Conservation (phyloP, 176 grass and related monocot genomes). For the Hordeum marinum region DNA sequence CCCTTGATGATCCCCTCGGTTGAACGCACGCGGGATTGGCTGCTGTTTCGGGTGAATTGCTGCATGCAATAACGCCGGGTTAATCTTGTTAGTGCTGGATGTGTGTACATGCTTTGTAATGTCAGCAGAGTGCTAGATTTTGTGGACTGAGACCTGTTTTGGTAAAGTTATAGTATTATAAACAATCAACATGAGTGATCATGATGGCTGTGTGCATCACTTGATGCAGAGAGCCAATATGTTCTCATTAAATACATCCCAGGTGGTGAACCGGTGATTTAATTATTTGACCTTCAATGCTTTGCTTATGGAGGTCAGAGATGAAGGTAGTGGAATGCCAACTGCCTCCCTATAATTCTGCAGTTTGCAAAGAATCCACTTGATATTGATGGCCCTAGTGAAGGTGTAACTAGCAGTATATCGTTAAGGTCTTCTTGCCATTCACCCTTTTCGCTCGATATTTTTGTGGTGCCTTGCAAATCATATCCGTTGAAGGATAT, state of each 20-base stretch:
- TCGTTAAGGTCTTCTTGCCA: constrained; percentile 61
- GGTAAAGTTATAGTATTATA: neutral
- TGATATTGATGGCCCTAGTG: constrained; percentile 38
- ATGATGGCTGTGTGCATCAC: neutral
- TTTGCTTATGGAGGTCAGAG: constrained; percentile 57
- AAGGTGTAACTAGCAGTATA: constrained; percentile 51
- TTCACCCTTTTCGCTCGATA: constrained; percentile 70
- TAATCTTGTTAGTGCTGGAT: neutral
- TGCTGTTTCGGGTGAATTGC: neutral
- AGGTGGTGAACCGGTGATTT: neutral
- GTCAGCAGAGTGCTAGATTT: neutral
- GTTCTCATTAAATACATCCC: neutral
- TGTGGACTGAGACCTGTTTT: neutral
- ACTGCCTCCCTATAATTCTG: constrained; percentile 79
- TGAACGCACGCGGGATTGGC: neutral
- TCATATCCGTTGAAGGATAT: constrained; percentile 94
- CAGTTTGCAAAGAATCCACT: constrained; percentile 65
- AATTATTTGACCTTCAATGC: constrained; percentile 15
- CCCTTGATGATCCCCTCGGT: neutral
- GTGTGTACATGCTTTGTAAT: neutral
- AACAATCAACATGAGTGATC: neutral
- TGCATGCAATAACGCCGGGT: neutral
- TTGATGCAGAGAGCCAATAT: neutral
- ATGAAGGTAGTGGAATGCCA: constrained; percentile 81
- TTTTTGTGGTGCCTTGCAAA: constrained; percentile 80